Evolutionary conservation across 108 stramenopile genomes (phyloP).

Genomic region (Pseudonitzschia delicatissima): DNA sequence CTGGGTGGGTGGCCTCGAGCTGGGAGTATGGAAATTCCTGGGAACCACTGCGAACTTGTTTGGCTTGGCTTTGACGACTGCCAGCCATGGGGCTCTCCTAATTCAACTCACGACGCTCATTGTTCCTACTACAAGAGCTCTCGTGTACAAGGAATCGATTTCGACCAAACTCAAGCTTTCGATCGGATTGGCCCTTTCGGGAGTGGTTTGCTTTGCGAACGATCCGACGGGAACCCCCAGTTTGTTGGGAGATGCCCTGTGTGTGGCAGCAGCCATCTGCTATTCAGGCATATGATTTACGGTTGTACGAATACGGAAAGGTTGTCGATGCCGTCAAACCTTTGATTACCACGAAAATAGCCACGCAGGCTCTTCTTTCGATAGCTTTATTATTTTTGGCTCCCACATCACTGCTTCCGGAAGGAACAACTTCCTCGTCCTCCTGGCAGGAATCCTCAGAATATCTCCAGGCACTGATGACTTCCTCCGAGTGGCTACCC

Average conservation of each 20-base stretch:
- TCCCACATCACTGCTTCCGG: not conserved
- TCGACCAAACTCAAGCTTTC: slow-evolving; percentile 57
- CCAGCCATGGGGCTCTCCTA: slow-evolving; percentile 75
- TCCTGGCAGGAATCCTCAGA: not conserved
- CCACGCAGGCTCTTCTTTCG: slow-evolving; percentile 58
- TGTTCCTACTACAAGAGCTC: slow-evolving; percentile 62
- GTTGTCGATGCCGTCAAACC: slow-evolving; percentile 19
- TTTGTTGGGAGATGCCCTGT: slow-evolving; percentile 55
- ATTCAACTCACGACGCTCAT: slow-evolving; percentile 80
- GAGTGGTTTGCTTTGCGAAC: slow-evolving; percentile 49
- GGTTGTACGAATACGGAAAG: slow-evolving; percentile 70
- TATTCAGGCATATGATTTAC: slow-evolving; percentile 73
- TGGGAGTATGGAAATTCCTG: slow-evolving; percentile 62
- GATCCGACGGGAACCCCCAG: slow-evolving; percentile 48
- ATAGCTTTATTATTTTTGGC: slow-evolving; percentile 29
- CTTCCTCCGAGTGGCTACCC: slow-evolving; percentile 19
- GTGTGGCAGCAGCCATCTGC: slow-evolving; percentile 68
- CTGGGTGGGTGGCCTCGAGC: slow-evolving; percentile 33
- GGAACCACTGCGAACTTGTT: slow-evolving; percentile 76
- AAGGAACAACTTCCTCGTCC: not conserved
- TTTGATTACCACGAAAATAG: slow-evolving; percentile 73
- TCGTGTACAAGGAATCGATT: slow-evolving; percentile 62
- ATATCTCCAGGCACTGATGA: not conserved
- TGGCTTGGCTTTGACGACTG: slow-evolving; percentile 68
- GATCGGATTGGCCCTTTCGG: slow-evolving; percentile 58